Evolutionary conservation across 192 early-diverging fungal species (phyloP).

Genomic region (Dissophora ornata): DNA sequence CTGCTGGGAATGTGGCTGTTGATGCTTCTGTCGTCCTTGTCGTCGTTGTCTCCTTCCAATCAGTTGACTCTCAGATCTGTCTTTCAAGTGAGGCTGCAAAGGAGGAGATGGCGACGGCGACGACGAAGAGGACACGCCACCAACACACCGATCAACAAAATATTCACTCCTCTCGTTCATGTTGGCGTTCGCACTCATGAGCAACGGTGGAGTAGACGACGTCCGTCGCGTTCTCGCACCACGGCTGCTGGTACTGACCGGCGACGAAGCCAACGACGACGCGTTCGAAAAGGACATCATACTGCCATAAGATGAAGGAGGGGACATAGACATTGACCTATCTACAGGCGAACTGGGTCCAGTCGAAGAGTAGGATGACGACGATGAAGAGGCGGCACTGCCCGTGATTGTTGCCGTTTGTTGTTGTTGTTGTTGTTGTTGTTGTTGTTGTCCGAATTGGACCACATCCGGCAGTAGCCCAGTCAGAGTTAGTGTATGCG

Average conservation of each 20-base stretch:
- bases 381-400: background rate
- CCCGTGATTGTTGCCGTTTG: no score
- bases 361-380: background rate
- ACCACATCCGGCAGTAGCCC: conserved; percentile 8
- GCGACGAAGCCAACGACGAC: background rate
- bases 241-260: conserved; percentile 5
- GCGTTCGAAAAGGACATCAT: background rate
- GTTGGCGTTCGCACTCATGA: background rate
- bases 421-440: conserved; percentile 10
- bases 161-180: background rate
- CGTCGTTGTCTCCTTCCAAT: conserved; percentile 2
- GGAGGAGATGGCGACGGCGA: conserved; percentile 25
- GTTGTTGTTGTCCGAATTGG: conserved; percentile 2
- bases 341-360: conserved; percentile 4
- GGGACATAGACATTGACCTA: background rate
- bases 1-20: background rate
- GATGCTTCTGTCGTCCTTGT: background rate
- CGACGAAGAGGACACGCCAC: background rate
- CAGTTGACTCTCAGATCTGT: background rate
- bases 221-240: background rate
- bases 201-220: conserved; percentile 1
- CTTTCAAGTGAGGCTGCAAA: background rate
- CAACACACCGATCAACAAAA: conserved; percentile 8
- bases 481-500: conserved; percentile 1
- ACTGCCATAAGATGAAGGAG: conserved; percentile 7